Evolutionary conservation across 2,329 filamentous ascomycete genomes (phyloP).

Genomic region (Hyphodiscus sp.): DNA sequence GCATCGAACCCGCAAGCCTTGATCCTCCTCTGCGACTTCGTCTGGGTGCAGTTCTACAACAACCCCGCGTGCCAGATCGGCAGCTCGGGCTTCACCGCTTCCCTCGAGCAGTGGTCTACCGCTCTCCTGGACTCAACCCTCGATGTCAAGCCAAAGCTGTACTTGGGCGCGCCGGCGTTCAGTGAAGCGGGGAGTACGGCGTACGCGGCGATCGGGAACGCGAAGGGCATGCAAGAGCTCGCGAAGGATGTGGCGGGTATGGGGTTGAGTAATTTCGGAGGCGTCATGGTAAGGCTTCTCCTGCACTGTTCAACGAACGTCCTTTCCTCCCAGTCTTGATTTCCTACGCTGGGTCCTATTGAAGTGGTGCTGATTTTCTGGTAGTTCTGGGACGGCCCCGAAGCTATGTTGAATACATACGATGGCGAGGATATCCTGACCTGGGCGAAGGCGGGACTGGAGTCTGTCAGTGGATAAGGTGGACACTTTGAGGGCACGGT

Average conservation of each 20-base stretch:
- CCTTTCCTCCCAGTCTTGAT: no score
- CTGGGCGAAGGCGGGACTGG: constrained; percentile 20
- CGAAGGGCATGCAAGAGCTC: constrained; percentile 24
- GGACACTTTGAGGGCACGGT: no score
- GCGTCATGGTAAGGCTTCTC: constrained; percentile 26
- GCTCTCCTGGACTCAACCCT: constrained; percentile 12
- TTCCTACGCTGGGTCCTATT: no score
- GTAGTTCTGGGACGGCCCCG: constrained; percentile 29
- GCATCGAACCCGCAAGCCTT: constrained; percentile 28
- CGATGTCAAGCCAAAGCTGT: constrained; percentile 26
- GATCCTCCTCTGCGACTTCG: constrained; percentile 32
- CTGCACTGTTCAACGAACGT: no score
- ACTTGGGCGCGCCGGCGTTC: constrained; percentile 31
- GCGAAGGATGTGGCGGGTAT: constrained; percentile 28
- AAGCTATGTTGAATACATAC: constrained; percentile 25
- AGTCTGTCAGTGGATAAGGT: no score
- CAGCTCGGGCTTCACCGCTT: constrained; percentile 20
- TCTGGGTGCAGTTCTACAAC: constrained; percentile 39
- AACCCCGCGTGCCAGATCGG: constrained; percentile 32
- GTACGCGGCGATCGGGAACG: constrained; percentile 25
- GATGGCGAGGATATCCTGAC: constrained; percentile 21
- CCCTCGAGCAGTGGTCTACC: constrained; percentile 30
- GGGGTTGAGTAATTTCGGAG: constrained; percentile 30
- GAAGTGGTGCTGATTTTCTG: no score
- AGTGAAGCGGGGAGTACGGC: constrained; percentile 27